phyloP scores from a whole-genome alignment of 164 flowering plant species.

The Vitis rupestris region DNA sequence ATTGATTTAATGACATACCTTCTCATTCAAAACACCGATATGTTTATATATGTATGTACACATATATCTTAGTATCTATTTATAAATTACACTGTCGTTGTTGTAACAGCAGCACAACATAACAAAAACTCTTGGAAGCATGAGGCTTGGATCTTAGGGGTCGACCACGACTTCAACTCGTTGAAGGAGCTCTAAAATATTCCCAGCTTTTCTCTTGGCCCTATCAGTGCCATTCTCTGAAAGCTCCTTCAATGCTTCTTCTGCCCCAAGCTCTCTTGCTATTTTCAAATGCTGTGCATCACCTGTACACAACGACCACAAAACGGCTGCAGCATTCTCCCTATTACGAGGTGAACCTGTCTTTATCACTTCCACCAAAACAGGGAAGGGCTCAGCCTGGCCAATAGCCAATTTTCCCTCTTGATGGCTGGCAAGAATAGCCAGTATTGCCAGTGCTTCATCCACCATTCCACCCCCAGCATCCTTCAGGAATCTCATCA shows the following conservation, averaged over 20 bases:
- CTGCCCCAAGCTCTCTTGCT: constrained; percentile 51
- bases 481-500: constrained; percentile 70
- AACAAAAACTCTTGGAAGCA: neutral
- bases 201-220: constrained; percentile 77
- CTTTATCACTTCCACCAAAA: constrained; percentile 73
- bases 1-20: neutral
- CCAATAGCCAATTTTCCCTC: constrained; percentile 79
- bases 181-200: constrained; percentile 52
- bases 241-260: constrained; percentile 62
- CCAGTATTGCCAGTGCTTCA: constrained; percentile 86
- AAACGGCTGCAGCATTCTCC: constrained; percentile 83
- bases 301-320: constrained; percentile 66
- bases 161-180: constrained; percentile 19
- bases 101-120: neutral
- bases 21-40: neutral
- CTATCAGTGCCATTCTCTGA: constrained; percentile 79
- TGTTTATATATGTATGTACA: neutral
- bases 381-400: constrained; percentile 63
- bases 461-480: constrained; percentile 93
- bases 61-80: neutral
- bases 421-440: constrained; percentile 75
- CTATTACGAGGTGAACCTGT: constrained; percentile 81
- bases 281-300: constrained; percentile 35
- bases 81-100: neutral
- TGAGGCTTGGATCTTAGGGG: neutral